Evolutionary conservation across 352 stramenopile genomes (phyloP).

Genomic region (Phytophthora pistaciae): DNA sequence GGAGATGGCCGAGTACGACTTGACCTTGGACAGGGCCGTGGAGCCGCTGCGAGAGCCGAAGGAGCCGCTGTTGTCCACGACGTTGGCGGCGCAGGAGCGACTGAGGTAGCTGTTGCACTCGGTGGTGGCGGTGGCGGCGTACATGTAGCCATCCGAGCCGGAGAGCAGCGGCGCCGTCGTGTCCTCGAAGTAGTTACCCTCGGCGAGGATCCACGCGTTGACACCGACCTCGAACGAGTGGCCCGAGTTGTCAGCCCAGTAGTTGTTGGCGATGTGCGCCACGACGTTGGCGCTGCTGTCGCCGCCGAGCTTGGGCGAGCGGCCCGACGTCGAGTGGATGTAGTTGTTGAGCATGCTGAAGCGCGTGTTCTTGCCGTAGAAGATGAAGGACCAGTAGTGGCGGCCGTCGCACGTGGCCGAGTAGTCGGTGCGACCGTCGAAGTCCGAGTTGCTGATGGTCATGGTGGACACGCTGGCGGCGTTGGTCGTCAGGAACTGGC

Average conservation of each 20-base stretch:
- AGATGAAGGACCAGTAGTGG: slow-evolving; percentile 53
- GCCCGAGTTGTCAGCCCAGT: slow-evolving; percentile 49
- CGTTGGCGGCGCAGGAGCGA: slow-evolving; percentile 37
- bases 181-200: slow-evolving; percentile 59
- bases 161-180: slow-evolving; percentile 24
- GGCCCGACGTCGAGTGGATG: slow-evolving; percentile 32
- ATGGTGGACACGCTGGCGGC: slow-evolving; percentile 37
- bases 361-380: slow-evolving; percentile 39
- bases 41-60: slow-evolving; percentile 23
- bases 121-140: slow-evolving; percentile 13
- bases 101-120: slow-evolving; percentile 35
- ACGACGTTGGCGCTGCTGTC: slow-evolving; percentile 24
- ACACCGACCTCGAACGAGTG: slow-evolving; percentile 43
- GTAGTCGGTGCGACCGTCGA: slow-evolving; percentile 47
- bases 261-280: slow-evolving; percentile 39
- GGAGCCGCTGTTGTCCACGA: slow-evolving; percentile 29
- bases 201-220: slow-evolving; percentile 42
- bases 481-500: slow-evolving; percentile 39
- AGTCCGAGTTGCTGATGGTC: slow-evolving; percentile 59
- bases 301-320: slow-evolving; percentile 38
- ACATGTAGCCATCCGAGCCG: slow-evolving; percentile 20
- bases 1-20: slow-evolving; percentile 22
- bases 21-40: slow-evolving; percentile 21
- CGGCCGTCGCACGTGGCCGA: slow-evolving; percentile 48
- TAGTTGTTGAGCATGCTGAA: slow-evolving; percentile 53